These are phyloP conservation scores for Suhomyces coccinellae DNA, from an alignment of 1,139 yeast species.

Conservation along the genomic window DNA sequence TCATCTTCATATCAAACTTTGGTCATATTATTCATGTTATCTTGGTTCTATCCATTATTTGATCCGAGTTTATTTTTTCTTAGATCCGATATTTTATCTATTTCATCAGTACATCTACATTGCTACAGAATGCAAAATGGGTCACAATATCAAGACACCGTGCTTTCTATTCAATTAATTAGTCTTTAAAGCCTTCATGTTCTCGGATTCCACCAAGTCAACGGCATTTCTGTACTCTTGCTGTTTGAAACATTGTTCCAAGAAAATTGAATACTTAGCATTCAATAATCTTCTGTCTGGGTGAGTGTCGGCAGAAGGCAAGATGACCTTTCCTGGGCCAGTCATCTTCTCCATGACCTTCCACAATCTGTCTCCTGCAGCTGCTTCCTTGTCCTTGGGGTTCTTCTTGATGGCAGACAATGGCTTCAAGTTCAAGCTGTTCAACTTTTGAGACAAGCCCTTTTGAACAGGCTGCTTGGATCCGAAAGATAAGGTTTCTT, in stretches of 20 bases:
- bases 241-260: constrained; percentile 85
- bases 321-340: constrained; percentile 76
- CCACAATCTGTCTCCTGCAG: constrained; percentile 70
- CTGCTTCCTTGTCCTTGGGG: constrained; percentile 17
- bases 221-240: constrained; percentile 71
- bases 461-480: constrained; percentile 54
- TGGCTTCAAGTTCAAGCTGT: constrained; percentile 41
- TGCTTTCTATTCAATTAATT: constrained; percentile 1
- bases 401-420: constrained; percentile 26
- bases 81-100: no score
- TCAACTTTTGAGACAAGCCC: constrained; percentile 43
- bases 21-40: no score
- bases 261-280: constrained; percentile 79
- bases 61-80: no score
- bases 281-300: constrained; percentile 71
- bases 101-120: no score
- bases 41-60: no score
- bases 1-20: no score
- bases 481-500: constrained; percentile 57
- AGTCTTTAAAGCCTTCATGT: constrained; percentile 16
- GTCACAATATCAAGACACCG: neutral
- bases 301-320: constrained; percentile 57
- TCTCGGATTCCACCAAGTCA: constrained; percentile 52
- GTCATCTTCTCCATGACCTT: constrained; percentile 80
- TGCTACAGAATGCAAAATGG: neutral